Conservation (phyloP, 257 asterid genomes). For the Gardenia jasminoides region DNA sequence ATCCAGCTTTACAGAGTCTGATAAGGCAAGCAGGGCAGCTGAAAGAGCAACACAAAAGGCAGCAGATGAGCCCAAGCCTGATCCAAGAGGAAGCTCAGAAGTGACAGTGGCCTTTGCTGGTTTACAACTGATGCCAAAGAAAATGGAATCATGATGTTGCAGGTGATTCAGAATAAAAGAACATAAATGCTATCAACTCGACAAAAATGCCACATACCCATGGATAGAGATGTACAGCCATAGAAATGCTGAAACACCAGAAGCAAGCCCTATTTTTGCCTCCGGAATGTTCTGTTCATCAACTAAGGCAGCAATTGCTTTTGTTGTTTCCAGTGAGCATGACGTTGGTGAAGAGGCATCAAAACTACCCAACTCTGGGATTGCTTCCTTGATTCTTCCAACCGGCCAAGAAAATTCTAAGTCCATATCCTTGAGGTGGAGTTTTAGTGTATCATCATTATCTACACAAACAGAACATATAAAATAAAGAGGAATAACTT, state of each 20-base stretch:
- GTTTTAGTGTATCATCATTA: slow-evolving; percentile 65
- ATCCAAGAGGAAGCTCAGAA: slow-evolving; percentile 93
- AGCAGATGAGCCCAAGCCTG: slow-evolving; percentile 99
- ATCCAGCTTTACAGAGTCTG: slow-evolving; percentile 63
- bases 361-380: slow-evolving; percentile 53
- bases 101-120: slow-evolving; percentile 78
- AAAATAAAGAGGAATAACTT: slow-evolving; percentile 9
- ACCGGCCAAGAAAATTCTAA: slow-evolving; percentile 86
- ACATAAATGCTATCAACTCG: slow-evolving; percentile 4
- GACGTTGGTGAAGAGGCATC: slow-evolving; percentile 60
- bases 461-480: slow-evolving; percentile 37
- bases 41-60: slow-evolving; percentile 86
- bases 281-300: slow-evolving; percentile 77
- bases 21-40: slow-evolving; percentile 76
- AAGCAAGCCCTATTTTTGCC: slow-evolving; percentile 54
- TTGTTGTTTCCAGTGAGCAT: slow-evolving; percentile 66
- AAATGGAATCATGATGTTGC: slow-evolving; percentile 19
- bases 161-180: neutral
- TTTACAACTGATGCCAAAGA: slow-evolving; percentile 53
- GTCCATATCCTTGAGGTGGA: slow-evolving; percentile 74
- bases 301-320: slow-evolving; percentile 70
- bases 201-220: slow-evolving; percentile 46
- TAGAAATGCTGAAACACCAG: slow-evolving; percentile 86
- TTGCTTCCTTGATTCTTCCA: slow-evolving; percentile 69
- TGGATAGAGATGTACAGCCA: slow-evolving; percentile 86